Evolutionary conservation across 305 asterid genomes (phyloP), one percentile per base, ranked within the genome.

Genomic region (Rubia occidens): DNA sequence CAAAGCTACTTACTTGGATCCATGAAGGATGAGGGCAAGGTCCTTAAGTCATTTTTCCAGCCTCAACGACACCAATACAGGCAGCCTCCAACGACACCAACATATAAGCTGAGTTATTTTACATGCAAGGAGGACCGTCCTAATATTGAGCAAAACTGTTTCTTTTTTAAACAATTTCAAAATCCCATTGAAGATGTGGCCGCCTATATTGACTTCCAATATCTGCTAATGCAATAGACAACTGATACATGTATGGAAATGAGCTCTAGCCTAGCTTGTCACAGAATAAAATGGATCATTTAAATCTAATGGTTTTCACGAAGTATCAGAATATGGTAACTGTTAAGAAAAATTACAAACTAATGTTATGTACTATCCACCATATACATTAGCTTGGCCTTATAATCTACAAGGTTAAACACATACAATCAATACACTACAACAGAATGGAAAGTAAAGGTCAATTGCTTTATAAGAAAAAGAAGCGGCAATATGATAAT

Each of bases 1-100:
- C 56, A 73, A 8, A 60, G 61, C 65, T 29, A 75, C 95, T 81
- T 84, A 91, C 99, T 85, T 85, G 78, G 98, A 82, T 73, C 99
- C 99, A 68, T 91, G 91, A 84, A 80, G 85, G 71, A 94, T 84
- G 60, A 94, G 97, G 74, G 99, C 95, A 62, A 94, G 91, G 82
- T 94, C 99, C 82, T 94, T 94, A n/a, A 51, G 99, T 94, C 99
- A 94, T 94, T 86, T 91, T 91, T 9, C 96, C 96, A 15, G 95
- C 81, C 76, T 94, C 99, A 60, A 91, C 99, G 4, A 86, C 87
- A 72, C 97, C 86, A 68, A 91, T 58, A 76, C 99, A 91, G 40
- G 99, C 96, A 55, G 89, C 89, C 81, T 94, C 99, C 69, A 94
- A 72, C 71, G n/a, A n/a, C n/a, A n/a, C n/a, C n/a, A 68, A 29